Percentiles rank a stretch among this genome's conserved stretches.
These are phyloP conservation scores for Naegleria gruberi DNA, from an alignment of 208 protist species.

Conservation along the genomic window DNA sequence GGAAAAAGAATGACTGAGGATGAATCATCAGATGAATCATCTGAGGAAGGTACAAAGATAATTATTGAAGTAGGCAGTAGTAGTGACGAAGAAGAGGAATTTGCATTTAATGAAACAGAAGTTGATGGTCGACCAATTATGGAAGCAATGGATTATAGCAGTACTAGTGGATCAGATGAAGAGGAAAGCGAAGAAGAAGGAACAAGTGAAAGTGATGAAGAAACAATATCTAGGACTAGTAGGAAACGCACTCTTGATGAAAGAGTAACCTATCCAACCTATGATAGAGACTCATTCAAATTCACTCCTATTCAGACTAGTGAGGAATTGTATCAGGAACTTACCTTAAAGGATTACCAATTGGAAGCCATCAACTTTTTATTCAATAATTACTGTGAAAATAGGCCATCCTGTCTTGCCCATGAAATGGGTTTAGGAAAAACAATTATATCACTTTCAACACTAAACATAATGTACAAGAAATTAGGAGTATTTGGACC, in stretches of 20 bases:
- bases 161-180: neutral
- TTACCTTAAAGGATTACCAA: neutral
- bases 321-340: neutral
- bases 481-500: slow-evolving; percentile 74
- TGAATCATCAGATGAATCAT: neutral
- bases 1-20: neutral
- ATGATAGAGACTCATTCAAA: too few species aligned
- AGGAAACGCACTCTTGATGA: neutral
- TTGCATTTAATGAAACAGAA: neutral
- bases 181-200: neutral
- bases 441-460: slow-evolving; percentile 86
- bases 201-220: neutral
- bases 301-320: too few species aligned
- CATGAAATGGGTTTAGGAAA: slow-evolving; percentile 26
- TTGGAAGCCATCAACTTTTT: neutral
- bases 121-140: neutral
- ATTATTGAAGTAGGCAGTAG: neutral
- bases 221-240: neutral
- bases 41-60: neutral
- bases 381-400: neutral
- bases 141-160: neutral
- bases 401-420: neutral
- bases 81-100: neutral
- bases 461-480: slow-evolving; percentile 81
- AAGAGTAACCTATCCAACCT: neutral